Base-by-base conservation (phyloP, 768 basidiomycete species). In the Suillus subalutaceus region DNA sequence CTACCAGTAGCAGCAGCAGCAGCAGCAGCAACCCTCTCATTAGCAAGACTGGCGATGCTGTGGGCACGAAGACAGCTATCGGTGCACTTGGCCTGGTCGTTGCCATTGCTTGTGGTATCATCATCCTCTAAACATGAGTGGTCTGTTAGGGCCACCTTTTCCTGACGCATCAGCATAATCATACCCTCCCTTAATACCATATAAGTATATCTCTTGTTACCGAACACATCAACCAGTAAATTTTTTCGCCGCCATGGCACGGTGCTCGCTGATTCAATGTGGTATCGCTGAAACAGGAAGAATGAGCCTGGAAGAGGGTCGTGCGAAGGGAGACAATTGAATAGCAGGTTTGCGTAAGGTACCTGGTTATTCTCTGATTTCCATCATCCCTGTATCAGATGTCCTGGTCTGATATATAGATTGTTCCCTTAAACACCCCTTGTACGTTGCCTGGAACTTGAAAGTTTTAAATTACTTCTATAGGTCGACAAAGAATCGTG, bases 81-180 rank as follows among this genome's bases (percentile, higher is more conserved):
- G 40, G 62, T 0, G 55, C 40, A n/a, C 26, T 64, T 12, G 68
- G 64, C 26, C 9, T 70, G 37, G 30, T 53, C 16, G 66, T 67
- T 43, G 55, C 62, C 18, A n/a, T 76, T 32, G 48, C 57, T 16
- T 70, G 67, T 13, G 65, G 64, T 20, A 53, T 66, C 35, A 38
- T 70, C 50, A 62, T 65, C 10, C 30, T 74, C 13, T 74, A 40
- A 65, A n/a, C 6, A 43, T 23, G 26, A 43, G 26, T 32, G 59
- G 18, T 32, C 32, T 32, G 6, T 20, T 18, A 18, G 23, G 23
- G 58, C 26, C 10, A 8, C 23, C 53, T 32, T 55, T 59, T 30
- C 40, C 16, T 26, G 58, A 30, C 8, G 18, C 38, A 60, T 32
- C 18, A 32, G 10, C 41, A 43, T 20, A 60, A 23, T 12, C 13